A percentile compares a stretch with the other conserved stretches of the same genome.
phyloP scores from a whole-genome alignment of 352 stramenopile genomes.

The Thalassiosira oceanica region DNA sequence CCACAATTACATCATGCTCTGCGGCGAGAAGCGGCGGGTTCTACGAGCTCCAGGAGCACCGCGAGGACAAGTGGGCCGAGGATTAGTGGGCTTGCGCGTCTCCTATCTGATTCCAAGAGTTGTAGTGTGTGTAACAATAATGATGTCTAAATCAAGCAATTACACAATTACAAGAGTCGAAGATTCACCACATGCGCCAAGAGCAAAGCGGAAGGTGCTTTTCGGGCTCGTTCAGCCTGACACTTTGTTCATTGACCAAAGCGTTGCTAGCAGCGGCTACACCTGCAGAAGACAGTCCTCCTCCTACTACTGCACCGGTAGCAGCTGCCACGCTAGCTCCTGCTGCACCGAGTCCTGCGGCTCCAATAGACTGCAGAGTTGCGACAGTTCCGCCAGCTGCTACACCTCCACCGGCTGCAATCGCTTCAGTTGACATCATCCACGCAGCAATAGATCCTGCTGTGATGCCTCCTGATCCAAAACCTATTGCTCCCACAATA shows the following conservation, averaged over 20 bases:
- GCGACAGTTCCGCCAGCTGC: slow-evolving; percentile 57
- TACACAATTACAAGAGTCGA: no score
- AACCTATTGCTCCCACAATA: slow-evolving; percentile 81
- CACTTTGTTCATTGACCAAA: slow-evolving; percentile 1
- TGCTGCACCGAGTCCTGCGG: slow-evolving; percentile 43
- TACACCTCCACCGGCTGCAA: slow-evolving; percentile 71
- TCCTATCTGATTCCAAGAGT: no score
- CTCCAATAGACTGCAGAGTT: slow-evolving; percentile 70
- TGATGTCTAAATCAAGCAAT: no score
- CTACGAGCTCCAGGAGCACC: no score
- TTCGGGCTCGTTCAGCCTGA: background rate
- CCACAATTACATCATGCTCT: no score
- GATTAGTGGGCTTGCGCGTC: no score
- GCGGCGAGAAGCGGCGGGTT: no score
- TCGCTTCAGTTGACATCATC: slow-evolving; percentile 75
- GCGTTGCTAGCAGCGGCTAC: slow-evolving; percentile 3
- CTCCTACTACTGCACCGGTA: slow-evolving; percentile 19
- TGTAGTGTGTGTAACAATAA: no score
- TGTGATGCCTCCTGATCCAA: slow-evolving; percentile 58
- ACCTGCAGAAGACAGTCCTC: slow-evolving; percentile 5
- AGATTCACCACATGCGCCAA: background rate
- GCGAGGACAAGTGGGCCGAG: no score
- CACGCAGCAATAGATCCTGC: slow-evolving; percentile 57
- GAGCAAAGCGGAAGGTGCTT: background rate
- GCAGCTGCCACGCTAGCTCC: background rate